These are phyloP conservation scores for Colletotrichum paranaense DNA, from an alignment of 2,329 filamentous ascomycete species.

Conservation along the genomic window DNA sequence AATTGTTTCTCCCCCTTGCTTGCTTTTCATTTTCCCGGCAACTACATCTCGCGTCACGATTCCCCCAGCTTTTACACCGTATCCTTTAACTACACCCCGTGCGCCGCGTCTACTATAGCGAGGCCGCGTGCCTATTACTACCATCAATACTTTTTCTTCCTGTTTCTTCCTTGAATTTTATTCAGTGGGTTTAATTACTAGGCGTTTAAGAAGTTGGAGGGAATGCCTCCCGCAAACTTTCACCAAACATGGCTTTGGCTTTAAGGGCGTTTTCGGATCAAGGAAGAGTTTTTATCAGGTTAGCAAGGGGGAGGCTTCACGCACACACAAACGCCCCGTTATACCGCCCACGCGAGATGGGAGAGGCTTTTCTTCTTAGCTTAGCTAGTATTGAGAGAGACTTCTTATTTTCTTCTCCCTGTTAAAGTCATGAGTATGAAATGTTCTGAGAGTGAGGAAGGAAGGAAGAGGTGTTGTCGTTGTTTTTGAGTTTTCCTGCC, in stretches of 20 bases:
- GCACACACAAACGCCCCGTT: background rate
- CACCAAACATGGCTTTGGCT: constrained; percentile 8
- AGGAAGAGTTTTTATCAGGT: background rate
- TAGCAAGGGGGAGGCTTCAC: background rate
- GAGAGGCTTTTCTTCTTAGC: background rate
- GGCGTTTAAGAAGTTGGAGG: constrained; percentile 12
- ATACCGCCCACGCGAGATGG: background rate
- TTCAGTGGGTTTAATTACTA: background rate
- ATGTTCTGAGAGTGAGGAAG: background rate
- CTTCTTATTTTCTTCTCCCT: background rate
- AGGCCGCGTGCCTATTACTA: background rate
- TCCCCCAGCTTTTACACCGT: background rate
- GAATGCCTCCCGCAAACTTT: background rate
- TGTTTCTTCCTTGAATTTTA: constrained; percentile 2
- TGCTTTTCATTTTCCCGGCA: background rate
- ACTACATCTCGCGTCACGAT: background rate
- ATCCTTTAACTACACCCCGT: constrained; percentile 23
- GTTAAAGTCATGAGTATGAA: background rate
- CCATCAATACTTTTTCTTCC: background rate
- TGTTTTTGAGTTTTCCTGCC: background rate
- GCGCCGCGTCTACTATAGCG: constrained; percentile 13
- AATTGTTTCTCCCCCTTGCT: background rate
- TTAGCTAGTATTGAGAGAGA: background rate
- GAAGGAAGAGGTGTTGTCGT: background rate
- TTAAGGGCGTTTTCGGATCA: constrained; percentile 7